These are phyloP conservation scores for Jatropha multifida DNA, from an alignment of 441 rosid genomes.

Conservation along the genomic window DNA sequence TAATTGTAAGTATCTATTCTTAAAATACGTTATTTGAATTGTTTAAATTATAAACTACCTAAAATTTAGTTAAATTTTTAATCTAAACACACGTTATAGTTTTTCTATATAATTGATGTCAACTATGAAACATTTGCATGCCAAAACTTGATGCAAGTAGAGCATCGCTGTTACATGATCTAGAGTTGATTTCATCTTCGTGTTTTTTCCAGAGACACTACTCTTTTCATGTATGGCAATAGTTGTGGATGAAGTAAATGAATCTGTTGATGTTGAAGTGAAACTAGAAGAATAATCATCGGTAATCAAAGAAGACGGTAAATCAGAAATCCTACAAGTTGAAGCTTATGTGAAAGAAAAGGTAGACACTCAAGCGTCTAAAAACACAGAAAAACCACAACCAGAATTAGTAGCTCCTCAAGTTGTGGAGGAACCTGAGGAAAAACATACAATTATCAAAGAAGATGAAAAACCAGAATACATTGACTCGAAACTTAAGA, in stretches of 20 bases:
- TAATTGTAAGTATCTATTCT: too few relatives aligned
- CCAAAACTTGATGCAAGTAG: not conserved
- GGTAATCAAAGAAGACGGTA: not conserved
- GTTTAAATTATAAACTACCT: too few relatives aligned
- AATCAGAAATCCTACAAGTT: constrained; percentile 17
- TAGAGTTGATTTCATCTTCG: not conserved
- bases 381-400: not conserved
- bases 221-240: not conserved
- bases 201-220: not conserved
- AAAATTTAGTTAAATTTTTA: too few relatives aligned
- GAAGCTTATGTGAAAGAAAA: constrained; percentile 21
- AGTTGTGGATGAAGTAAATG: not conserved
- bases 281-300: constrained; percentile 5
- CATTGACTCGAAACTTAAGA: constrained; percentile 7
- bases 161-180: not conserved
- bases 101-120: not conserved
- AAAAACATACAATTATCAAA: not conserved
- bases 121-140: not conserved
- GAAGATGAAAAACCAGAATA: not conserved
- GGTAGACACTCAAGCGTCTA: constrained; percentile 5
- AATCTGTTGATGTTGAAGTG: constrained; percentile 1
- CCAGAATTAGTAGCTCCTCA: not conserved
- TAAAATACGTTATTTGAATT: too few relatives aligned
- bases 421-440: constrained; percentile 9
- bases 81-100: too few relatives aligned